Evolutionary conservation across 305 asterid genomes (phyloP).

Genomic region (Fraxinus sp.): DNA sequence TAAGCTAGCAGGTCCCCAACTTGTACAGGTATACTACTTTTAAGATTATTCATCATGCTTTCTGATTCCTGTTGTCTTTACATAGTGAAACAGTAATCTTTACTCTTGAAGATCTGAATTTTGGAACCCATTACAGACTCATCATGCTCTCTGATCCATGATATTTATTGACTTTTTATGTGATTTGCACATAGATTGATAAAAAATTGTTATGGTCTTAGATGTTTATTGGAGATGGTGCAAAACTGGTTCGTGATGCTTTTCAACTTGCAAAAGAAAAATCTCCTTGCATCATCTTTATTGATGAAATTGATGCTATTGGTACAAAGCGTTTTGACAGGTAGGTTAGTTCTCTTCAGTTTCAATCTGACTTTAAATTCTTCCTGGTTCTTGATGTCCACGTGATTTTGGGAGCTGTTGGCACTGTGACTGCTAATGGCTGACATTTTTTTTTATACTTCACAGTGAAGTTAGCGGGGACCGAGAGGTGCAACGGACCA

Average conservation of each 20-base stretch:
- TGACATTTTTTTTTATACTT: slow-evolving; percentile 11
- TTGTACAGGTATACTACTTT: slow-evolving; percentile 57
- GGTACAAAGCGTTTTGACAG: slow-evolving; percentile 76
- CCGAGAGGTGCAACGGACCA: slow-evolving; percentile 85
- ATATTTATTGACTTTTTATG: background rate
- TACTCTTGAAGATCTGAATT: background rate
- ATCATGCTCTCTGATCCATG: background rate
- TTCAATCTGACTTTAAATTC: background rate
- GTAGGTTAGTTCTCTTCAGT: slow-evolving; percentile 10
- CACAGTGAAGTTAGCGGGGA: slow-evolving; percentile 89
- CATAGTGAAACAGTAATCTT: background rate
- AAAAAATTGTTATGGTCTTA: slow-evolving; percentile 20
- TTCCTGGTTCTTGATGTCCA: slow-evolving; percentile 1
- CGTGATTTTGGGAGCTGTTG: background rate
- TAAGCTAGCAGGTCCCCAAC: slow-evolving; percentile 96
- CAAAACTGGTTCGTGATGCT: slow-evolving; percentile 69
- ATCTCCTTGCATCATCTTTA: slow-evolving; percentile 66
- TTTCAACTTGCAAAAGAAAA: slow-evolving; percentile 67
- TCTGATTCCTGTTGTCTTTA: background rate
- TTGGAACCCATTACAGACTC: background rate
- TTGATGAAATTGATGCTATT: slow-evolving; percentile 71
- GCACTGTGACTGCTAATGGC: background rate
- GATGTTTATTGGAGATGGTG: slow-evolving; percentile 77
- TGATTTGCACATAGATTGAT: background rate
- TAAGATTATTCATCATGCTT: background rate